Conservation (phyloP, 345 rosid genomes). For the Abelmoschus esculentus region DNA sequence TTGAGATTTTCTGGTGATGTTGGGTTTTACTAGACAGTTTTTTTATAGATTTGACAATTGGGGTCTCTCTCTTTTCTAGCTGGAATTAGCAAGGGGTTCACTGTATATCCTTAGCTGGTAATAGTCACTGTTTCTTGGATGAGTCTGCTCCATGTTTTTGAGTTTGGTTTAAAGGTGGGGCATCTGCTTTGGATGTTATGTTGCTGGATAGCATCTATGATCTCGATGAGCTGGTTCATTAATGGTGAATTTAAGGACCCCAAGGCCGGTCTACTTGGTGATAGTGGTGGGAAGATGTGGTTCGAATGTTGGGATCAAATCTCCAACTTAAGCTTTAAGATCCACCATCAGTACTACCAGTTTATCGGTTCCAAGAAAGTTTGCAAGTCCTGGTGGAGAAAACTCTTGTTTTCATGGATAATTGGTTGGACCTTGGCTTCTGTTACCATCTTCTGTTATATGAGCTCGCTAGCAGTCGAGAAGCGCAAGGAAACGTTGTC, state of each 20-base stretch:
- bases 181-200: conserved; percentile 76
- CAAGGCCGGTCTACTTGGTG: conserved; percentile 40
- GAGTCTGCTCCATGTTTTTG: conserved; percentile 68
- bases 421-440: conserved; percentile 43
- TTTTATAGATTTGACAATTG: conserved; percentile 36
- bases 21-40: conserved; percentile 27
- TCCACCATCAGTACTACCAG: conserved; percentile 50
- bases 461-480: conserved; percentile 70
- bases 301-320: conserved; percentile 53
- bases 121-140: conserved; percentile 44
- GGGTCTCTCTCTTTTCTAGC: conserved; percentile 23
- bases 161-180: conserved; percentile 79
- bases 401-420: conserved; percentile 53
- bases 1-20: conserved; percentile 31
- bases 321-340: conserved; percentile 34
- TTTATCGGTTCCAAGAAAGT: conserved; percentile 51
- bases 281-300: conserved; percentile 51
- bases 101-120: conserved; percentile 25
- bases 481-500: conserved; percentile 70
- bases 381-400: conserved; percentile 54
- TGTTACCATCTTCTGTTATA: conserved; percentile 44
- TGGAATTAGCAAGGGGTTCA: conserved; percentile 18
- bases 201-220: conserved; percentile 58
- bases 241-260: conserved; percentile 49
- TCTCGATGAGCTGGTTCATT: conserved; percentile 55